These are phyloP conservation scores for Asterionellopsis glacialis DNA, from an alignment of 108 stramenopile species.

Conservation along the genomic window DNA sequence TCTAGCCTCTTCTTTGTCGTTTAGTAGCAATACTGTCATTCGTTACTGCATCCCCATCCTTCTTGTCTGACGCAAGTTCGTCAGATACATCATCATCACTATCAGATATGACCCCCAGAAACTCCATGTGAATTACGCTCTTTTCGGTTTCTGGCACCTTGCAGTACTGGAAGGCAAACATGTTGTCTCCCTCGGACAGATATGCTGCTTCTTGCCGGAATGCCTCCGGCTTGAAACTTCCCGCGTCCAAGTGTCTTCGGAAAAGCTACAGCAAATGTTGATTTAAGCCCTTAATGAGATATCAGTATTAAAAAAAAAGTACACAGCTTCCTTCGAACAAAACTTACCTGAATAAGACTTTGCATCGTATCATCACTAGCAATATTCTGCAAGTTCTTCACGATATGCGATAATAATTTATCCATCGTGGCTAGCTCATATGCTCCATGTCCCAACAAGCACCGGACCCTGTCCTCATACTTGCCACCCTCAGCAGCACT, in stretches of 20 bases:
- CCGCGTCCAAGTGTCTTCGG: constrained; percentile 59
- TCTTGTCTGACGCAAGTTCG: too few species aligned
- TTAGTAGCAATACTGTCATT: too few species aligned
- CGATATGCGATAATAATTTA: constrained; percentile 79
- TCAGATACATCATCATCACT: too few species aligned
- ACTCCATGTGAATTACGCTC: constrained; percentile 65
- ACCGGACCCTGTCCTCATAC: constrained; percentile 77
- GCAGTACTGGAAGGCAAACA: constrained; percentile 86
- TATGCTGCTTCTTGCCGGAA: constrained; percentile 83
- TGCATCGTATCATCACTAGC: constrained; percentile 81
- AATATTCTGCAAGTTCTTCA: constrained; percentile 83
- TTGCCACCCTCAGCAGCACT: constrained; percentile 58
- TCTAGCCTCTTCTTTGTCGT: too few species aligned
- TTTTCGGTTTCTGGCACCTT: constrained; percentile 56
- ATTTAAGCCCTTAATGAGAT: too few species aligned
- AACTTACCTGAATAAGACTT: constrained; percentile 28
- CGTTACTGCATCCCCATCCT: too few species aligned
- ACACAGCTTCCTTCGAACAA: too few species aligned
- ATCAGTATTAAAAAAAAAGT: too few species aligned
- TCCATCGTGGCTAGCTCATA: constrained; percentile 90
- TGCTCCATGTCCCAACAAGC: constrained; percentile 76
- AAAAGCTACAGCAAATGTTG: constrained; percentile 48
- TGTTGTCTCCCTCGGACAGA: constrained; percentile 79
- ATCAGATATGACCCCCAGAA: constrained; percentile 77
- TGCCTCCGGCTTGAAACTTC: constrained; percentile 79